Percentiles rank a stretch among this genome's conserved stretches.
Conservation (phyloP, 202 grass and related monocot species). For the Eragrostis tef region DNA sequence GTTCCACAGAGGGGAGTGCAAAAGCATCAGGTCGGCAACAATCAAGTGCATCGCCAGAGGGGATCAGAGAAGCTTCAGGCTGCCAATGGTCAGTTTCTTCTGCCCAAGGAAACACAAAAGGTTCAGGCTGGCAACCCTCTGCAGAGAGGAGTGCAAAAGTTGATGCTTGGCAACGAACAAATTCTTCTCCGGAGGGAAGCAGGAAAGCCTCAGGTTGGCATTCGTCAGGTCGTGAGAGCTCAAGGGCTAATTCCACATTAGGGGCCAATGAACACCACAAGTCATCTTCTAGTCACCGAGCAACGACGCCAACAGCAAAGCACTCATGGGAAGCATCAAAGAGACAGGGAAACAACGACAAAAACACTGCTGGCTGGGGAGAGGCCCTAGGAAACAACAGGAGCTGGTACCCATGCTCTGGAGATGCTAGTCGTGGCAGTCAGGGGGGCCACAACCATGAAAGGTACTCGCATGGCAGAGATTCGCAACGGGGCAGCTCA, state of each 20-base stretch:
- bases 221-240: conserved; percentile 47
- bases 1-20: neutral
- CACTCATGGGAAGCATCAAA: conserved; percentile 42
- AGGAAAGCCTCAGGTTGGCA: conserved; percentile 44
- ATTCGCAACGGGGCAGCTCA: conserved; percentile 44
- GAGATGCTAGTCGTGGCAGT: conserved; percentile 45
- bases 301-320: conserved; percentile 42
- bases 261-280: conserved; percentile 37
- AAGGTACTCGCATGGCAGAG: conserved; percentile 38
- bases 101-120: conserved; percentile 28
- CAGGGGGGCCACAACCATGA: conserved; percentile 58
- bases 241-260: conserved; percentile 41
- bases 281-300: conserved; percentile 37
- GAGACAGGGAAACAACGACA: conserved; percentile 47
- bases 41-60: conserved; percentile 40
- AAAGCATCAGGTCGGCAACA: conserved; percentile 16
- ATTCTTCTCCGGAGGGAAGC: conserved; percentile 34
- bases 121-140: conserved; percentile 28
- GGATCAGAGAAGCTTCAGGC: conserved; percentile 27
- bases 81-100: conserved; percentile 35
- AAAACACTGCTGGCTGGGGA: conserved; percentile 40
- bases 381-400: conserved; percentile 52
- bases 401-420: conserved; percentile 50
- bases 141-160: conserved; percentile 23
- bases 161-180: conserved; percentile 36